These are phyloP conservation scores for Xylaria cubensis DNA, from an alignment of 495 filamentous ascomycete species.

Conservation along the genomic window DNA sequence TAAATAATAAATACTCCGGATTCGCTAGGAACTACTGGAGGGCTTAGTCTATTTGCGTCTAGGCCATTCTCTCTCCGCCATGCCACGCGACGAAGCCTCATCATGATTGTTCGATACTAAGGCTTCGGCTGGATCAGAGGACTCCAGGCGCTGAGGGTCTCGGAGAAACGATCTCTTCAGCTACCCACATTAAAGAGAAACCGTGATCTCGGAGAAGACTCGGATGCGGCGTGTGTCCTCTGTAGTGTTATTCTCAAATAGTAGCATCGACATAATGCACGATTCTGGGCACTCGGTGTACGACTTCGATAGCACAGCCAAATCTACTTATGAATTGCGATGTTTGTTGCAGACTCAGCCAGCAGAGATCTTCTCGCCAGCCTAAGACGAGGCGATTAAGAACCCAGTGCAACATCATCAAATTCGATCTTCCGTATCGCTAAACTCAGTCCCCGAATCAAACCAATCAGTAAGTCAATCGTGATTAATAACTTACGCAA, in stretches of 20 bases:
- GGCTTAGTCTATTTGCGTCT: background rate
- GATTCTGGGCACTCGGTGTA: background rate
- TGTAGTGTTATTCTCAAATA: background rate
- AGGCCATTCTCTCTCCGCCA: background rate
- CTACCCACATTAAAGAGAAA: background rate
- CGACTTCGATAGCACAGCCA: background rate
- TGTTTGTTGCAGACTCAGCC: background rate
- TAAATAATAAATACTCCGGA: background rate
- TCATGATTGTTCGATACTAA: background rate
- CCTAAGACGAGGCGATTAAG: too few species aligned
- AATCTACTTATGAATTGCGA: background rate
- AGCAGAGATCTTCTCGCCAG: background rate
- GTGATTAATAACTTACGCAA: background rate
- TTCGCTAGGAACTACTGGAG: background rate
- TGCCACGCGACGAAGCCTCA: background rate
- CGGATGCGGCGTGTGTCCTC: background rate
- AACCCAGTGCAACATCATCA: background rate
- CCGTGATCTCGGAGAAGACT: background rate
- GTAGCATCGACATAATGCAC: background rate
- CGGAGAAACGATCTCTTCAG: background rate
- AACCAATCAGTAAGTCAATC: background rate
- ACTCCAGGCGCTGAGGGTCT: background rate
- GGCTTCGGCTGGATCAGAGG: background rate
- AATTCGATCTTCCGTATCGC: background rate
- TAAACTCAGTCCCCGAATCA: background rate